phyloP scores from a whole-genome alignment of 352 stramenopile species.

The Phytophthora parvispora region DNA sequence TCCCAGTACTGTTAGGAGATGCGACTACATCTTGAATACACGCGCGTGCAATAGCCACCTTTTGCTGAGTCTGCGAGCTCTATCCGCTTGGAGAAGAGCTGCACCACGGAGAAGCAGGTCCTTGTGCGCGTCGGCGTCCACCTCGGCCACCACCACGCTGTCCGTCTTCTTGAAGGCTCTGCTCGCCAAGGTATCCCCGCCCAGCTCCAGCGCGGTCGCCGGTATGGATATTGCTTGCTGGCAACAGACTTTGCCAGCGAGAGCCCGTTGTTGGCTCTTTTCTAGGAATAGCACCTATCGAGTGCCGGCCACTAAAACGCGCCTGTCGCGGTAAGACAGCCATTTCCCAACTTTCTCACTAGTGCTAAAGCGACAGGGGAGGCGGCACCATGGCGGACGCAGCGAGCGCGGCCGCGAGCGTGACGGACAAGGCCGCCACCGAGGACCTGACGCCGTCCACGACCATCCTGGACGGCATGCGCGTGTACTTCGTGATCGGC shows the following conservation, averaged over 20 bases:
- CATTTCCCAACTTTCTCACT: conserved; percentile 15
- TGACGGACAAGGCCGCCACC: conserved; percentile 39
- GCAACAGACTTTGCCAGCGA: not conserved
- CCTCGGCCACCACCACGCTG: not conserved
- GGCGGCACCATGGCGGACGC: conserved; percentile 40
- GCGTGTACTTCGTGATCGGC: conserved; percentile 76
- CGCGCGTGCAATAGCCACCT: not conserved
- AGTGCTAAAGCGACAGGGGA: not conserved
- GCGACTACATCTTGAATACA: not conserved
- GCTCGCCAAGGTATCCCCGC: too few relatives aligned
- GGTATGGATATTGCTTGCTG: not conserved
- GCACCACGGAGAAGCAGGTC: not conserved
- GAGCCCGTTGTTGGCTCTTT: conserved; percentile 26
- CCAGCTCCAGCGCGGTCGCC: too few relatives aligned
- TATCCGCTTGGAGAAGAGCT: conserved; percentile 5
- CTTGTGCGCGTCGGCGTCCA: too few relatives aligned
- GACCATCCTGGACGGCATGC: conserved; percentile 76
- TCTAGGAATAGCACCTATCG: conserved; percentile 11
- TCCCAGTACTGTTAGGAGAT: too few relatives aligned
- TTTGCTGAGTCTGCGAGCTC: not conserved
- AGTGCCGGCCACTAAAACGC: conserved; percentile 11
- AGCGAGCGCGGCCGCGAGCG: conserved; percentile 34
- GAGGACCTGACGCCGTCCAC: conserved; percentile 70
- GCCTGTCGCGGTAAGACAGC: conserved; percentile 9
- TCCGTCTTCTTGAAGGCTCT: too few relatives aligned